These are phyloP conservation scores for Chalciporus pseudorubinellus DNA, from an alignment of 768 basidiomycete genomes.

Conservation along the genomic window DNA sequence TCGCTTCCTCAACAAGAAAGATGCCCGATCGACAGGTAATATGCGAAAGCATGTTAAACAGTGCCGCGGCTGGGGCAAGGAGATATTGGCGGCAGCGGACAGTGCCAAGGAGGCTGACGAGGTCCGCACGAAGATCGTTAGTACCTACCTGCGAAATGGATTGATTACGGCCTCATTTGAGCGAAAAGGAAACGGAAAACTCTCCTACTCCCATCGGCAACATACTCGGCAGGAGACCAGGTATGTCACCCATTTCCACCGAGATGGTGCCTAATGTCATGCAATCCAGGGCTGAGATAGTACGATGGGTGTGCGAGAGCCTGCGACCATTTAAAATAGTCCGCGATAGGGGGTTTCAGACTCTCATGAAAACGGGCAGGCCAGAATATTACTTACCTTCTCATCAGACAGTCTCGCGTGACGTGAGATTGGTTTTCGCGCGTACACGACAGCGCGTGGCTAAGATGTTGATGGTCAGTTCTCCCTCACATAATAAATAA, in stretches of 20 bases:
- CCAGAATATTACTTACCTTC: slow-evolving; percentile 4
- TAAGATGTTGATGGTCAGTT: neutral
- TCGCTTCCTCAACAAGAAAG: neutral
- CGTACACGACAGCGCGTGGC: neutral
- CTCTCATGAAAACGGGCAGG: neutral
- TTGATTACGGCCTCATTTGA: no score
- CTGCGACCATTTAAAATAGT: neutral
- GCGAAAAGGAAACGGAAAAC: no score
- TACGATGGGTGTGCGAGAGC: neutral
- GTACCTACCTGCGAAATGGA: no score
- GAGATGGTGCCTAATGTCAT: no score
- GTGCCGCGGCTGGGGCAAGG: neutral
- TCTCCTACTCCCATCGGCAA: no score
- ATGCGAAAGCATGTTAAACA: neutral
- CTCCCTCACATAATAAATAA: no score
- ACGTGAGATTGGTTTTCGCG: neutral
- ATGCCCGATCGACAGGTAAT: neutral
- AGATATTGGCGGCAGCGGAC: no score
- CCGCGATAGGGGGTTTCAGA: neutral
- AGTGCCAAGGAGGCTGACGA: no score
- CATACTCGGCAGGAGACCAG: no score
- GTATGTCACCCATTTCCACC: no score
- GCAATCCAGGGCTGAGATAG: neutral
- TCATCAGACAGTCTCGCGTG: neutral
- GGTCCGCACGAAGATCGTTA: no score